Evolutionary conservation across 192 early-diverging fungal species (phyloP).

Genomic region (Podila epigama): DNA sequence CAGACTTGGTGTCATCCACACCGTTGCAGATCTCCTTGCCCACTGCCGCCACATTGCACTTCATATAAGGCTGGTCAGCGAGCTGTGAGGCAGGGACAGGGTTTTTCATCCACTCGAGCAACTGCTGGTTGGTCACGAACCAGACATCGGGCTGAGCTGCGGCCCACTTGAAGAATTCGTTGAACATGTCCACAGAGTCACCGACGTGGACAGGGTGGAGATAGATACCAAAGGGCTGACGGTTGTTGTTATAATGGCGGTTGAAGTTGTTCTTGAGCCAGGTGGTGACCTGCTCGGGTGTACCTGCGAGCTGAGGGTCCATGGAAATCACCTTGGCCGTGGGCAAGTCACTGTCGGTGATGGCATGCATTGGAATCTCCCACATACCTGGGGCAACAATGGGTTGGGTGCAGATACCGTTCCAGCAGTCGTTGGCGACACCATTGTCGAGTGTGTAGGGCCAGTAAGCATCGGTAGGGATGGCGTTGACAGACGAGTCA

Average conservation of each 20-base stretch:
- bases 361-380: constrained; percentile 68
- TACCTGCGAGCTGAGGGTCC: constrained; percentile 57
- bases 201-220: constrained; percentile 51
- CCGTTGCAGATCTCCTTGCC: constrained; percentile 75
- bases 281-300: constrained; percentile 42
- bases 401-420: constrained; percentile 50
- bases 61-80: constrained; percentile 67
- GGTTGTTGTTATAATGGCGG: constrained; percentile 55
- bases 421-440: constrained; percentile 62
- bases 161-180: constrained; percentile 59
- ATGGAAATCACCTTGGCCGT: constrained; percentile 46
- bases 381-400: constrained; percentile 61
- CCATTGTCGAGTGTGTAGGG: constrained; percentile 73
- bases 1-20: constrained; percentile 51
- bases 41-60: constrained; percentile 58
- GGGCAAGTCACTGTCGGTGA: constrained; percentile 40
- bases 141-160: constrained; percentile 68
- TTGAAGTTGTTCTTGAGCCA: constrained; percentile 61
- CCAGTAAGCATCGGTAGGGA: constrained; percentile 58
- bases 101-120: constrained; percentile 78
- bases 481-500: constrained; percentile 60
- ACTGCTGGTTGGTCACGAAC: constrained; percentile 71
- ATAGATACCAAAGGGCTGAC: constrained; percentile 57
- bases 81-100: constrained; percentile 73
- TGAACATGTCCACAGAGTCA: constrained; percentile 25